Conservation (phyloP, 1,284 basidiomycete species). For the Leucoagaricus sp. region DNA sequence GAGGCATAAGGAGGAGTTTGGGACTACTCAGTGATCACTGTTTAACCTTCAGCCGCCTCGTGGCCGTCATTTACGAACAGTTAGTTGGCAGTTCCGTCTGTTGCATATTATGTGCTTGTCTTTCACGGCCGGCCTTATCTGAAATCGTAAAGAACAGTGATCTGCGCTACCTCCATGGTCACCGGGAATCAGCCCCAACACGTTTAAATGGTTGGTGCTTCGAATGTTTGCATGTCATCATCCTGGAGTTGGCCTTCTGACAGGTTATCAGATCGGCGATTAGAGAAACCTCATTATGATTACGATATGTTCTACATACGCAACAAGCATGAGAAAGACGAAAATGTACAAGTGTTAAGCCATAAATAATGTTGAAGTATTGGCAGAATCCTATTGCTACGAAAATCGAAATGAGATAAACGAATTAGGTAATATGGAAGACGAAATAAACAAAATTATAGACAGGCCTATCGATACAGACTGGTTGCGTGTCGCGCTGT, state of each 20-base stretch:
- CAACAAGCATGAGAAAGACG: neutral
- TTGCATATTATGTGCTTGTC: neutral
- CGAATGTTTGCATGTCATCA: slow-evolving; percentile 7
- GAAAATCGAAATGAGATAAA: neutral
- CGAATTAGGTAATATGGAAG: neutral
- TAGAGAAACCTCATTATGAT: slow-evolving; percentile 3
- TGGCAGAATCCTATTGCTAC: slow-evolving; percentile 6
- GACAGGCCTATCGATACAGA: slow-evolving; percentile 14
- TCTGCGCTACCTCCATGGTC: slow-evolving; percentile 3
- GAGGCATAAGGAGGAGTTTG: neutral
- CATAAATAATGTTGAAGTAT: slow-evolving; percentile 8
- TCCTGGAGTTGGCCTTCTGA: neutral
- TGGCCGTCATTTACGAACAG: neutral
- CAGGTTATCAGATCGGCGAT: slow-evolving; percentile 9
- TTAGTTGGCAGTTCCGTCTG: too few species aligned
- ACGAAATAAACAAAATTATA: neutral
- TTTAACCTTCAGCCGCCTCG: neutral
- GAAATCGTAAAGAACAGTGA: slow-evolving; percentile 4
- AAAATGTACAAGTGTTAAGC: slow-evolving; percentile 5
- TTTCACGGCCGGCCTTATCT: neutral
- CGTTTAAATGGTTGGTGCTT: neutral
- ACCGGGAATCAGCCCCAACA: slow-evolving; percentile 6
- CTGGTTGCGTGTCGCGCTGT: slow-evolving; percentile 1
- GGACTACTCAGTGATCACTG: neutral
- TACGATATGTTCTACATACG: slow-evolving; percentile 13